These are phyloP conservation scores for Suhomyces sp. DNA, from an alignment of 805 yeast species.

Conservation along the genomic window DNA sequence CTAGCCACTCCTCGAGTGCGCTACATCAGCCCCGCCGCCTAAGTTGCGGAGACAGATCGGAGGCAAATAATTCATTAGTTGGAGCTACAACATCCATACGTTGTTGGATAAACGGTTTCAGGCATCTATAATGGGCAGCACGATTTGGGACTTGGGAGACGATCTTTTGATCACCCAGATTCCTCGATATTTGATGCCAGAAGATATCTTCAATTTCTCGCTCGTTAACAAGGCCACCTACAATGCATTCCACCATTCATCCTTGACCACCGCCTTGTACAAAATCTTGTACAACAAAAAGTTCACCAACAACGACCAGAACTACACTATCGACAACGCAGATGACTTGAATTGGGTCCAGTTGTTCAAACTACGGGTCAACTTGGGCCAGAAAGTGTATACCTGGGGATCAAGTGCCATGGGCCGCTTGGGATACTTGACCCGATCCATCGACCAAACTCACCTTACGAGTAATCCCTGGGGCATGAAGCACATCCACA, in stretches of 20 bases:
- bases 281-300: slow-evolving; percentile 41
- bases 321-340: slow-evolving; percentile 28
- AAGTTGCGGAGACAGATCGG: not conserved
- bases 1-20: not conserved
- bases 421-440: slow-evolving; percentile 47
- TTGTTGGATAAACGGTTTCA: no score
- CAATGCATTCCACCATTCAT: slow-evolving; percentile 29
- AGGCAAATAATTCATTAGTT: not conserved
- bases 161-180: slow-evolving; percentile 40
- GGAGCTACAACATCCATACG: no score
- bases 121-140: not conserved
- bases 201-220: slow-evolving; percentile 41
- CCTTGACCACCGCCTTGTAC: slow-evolving; percentile 27
- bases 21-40: not conserved
- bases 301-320: slow-evolving; percentile 36
- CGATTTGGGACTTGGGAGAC: slow-evolving; percentile 30
- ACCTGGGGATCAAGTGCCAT: slow-evolving; percentile 50
- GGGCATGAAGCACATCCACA: slow-evolving; percentile 27
- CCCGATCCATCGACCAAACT: slow-evolving; percentile 22
- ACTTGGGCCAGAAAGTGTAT: slow-evolving; percentile 33
- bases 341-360: slow-evolving; percentile 48
- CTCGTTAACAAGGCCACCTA: slow-evolving; percentile 25
- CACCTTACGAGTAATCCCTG: slow-evolving; percentile 14
- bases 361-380: slow-evolving; percentile 39
- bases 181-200: slow-evolving; percentile 28